phyloP scores from a whole-genome alignment of 805 yeast genomes.

The Saccharomyces jurei region DNA sequence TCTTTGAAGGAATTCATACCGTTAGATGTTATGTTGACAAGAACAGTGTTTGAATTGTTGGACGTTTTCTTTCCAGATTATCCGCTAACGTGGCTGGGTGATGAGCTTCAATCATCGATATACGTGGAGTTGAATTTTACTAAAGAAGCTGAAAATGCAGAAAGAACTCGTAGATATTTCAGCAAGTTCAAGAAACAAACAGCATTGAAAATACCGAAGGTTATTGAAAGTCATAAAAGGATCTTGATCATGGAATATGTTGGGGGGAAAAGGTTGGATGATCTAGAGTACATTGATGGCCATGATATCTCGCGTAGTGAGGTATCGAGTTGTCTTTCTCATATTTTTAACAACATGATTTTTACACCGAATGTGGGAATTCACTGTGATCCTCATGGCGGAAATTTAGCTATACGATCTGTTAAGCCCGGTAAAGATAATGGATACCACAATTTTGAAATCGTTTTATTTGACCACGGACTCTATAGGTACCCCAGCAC shows the following conservation, averaged over 20 bases:
- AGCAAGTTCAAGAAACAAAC: conserved; percentile 46
- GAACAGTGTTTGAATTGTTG: conserved; percentile 64
- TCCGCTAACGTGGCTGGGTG: conserved; percentile 91
- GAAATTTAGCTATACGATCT: conserved; percentile 77
- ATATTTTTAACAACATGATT: conserved; percentile 89
- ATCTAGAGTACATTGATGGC: conserved; percentile 52
- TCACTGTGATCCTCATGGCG: conserved; percentile 98
- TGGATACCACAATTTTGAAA: conserved; percentile 69
- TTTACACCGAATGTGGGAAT: conserved; percentile 86
- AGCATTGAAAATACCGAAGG: conserved; percentile 71
- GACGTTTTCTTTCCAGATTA: conserved; percentile 84
- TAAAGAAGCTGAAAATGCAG: conserved; percentile 79
- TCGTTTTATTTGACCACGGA: conserved; percentile 90
- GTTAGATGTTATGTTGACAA: conserved; percentile 72
- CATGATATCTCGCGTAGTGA: conserved; percentile 65
- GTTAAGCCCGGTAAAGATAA: conserved; percentile 14
- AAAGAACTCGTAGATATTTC: conserved; percentile 62
- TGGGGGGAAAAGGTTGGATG: conserved; percentile 76
- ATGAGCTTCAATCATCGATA: conserved; percentile 79
- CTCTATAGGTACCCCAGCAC: conserved; percentile 78
- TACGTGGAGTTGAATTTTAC: conserved; percentile 85
- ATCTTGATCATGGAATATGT: conserved; percentile 83
- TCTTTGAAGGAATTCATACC: conserved; percentile 82
- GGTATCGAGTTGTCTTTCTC: conserved; percentile 79
- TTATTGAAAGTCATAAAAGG: conserved; percentile 57